Evolutionary conservation across 805 yeast species (phyloP).

Genomic region (Suhomyces tanzawaensis): DNA sequence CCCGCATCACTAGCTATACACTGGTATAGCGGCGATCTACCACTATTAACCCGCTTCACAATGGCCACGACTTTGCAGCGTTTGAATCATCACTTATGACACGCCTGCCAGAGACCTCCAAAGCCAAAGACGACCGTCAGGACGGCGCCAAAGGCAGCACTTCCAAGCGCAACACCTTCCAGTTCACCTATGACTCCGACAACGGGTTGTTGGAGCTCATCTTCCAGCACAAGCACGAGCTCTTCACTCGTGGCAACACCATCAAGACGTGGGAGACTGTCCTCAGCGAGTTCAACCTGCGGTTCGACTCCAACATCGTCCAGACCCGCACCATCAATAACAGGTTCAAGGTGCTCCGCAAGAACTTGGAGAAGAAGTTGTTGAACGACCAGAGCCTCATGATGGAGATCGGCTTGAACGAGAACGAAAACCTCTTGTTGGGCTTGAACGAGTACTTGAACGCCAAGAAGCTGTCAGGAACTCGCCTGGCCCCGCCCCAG

Average conservation of each 20-base stretch:
- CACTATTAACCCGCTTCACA: too few relatives aligned
- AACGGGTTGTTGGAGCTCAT: constrained; percentile 19
- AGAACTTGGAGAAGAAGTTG: constrained; percentile 19
- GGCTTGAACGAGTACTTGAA: constrained; percentile 14
- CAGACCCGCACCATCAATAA: constrained; percentile 27
- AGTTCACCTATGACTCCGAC: constrained; percentile 26
- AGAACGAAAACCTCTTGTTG: constrained; percentile 21
- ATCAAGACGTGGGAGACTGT: constrained; percentile 25
- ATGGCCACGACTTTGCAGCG: too few relatives aligned
- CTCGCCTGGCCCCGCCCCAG: too few relatives aligned
- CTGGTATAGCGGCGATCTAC: too few relatives aligned
- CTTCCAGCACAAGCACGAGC: constrained; percentile 16
- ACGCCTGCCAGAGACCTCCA: too few relatives aligned
- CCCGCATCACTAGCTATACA: too few relatives aligned
- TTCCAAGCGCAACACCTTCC: constrained; percentile 14
- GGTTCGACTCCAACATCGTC: constrained; percentile 16
- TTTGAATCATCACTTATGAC: too few relatives aligned
- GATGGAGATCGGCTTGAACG: constrained; percentile 21
- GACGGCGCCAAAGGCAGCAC: too few relatives aligned
- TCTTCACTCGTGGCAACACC: constrained; percentile 26
- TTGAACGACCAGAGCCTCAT: constrained; percentile 8
- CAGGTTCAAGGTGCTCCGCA: constrained; percentile 20
- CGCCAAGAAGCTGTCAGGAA: constrained; percentile 3
- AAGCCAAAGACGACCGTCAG: too few relatives aligned
- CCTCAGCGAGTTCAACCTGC: constrained; percentile 20